Conservation (phyloP, 441 rosid genomes). For the Eruca vesicaria region DNA sequence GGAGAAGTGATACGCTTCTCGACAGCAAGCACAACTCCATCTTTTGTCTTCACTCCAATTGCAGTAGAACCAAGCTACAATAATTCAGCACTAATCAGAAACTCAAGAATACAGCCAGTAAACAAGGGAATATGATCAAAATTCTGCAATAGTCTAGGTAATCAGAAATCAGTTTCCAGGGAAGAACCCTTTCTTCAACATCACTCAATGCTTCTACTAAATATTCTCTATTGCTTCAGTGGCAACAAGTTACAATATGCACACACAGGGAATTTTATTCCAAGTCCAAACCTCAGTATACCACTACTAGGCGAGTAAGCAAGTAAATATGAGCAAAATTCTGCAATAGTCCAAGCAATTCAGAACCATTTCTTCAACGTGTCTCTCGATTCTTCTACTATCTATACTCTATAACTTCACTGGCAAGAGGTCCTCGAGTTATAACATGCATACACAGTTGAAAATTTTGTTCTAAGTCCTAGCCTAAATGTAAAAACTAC, state of each 20-base stretch:
- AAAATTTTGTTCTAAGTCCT: not conserved
- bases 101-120: not conserved
- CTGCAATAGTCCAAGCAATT: not conserved
- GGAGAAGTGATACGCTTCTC: slow-evolving; percentile 99
- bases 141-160: not conserved
- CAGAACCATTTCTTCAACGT: not conserved
- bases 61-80: slow-evolving; percentile 95
- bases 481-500: not conserved
- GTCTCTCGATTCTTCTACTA: not conserved
- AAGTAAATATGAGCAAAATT: not conserved
- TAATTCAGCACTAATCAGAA: slow-evolving; percentile 11
- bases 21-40: slow-evolving; percentile 97
- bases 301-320: not conserved
- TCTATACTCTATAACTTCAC: not conserved
- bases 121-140: not conserved
- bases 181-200: not conserved
- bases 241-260: not conserved
- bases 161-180: not conserved
- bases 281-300: not conserved
- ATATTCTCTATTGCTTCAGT: not conserved
- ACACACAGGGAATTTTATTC: too few relatives aligned
- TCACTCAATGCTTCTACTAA: too few relatives aligned
- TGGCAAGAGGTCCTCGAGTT: too few relatives aligned
- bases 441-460: too few relatives aligned
- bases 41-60: slow-evolving; percentile 90